phyloP scores from a whole-genome alignment of 352 stramenopile species.

The Phytophthora parvispora region DNA sequence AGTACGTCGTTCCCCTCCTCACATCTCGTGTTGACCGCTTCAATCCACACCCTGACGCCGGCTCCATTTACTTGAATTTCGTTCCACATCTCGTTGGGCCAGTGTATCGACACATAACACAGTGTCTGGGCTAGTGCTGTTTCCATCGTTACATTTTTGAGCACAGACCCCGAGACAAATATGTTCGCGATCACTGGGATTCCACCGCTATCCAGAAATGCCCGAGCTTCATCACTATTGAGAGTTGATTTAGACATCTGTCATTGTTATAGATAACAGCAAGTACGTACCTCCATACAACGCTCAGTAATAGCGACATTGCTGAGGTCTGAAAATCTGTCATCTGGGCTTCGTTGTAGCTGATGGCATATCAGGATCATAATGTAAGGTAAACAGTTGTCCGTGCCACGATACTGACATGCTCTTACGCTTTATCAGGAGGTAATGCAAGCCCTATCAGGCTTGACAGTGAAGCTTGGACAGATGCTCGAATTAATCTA shows the following conservation, averaged over 20 bases:
- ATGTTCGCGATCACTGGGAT: constrained; percentile 15
- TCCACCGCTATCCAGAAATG: constrained; percentile 17
- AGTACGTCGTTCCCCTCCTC: constrained; percentile 18
- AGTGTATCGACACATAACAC: constrained; percentile 27
- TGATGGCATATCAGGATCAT: neutral
- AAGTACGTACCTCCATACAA: constrained; percentile 33
- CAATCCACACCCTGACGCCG: constrained; percentile 17
- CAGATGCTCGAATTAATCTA: constrained; percentile 19
- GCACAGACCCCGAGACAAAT: neutral
- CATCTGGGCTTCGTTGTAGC: neutral
- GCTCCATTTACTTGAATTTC: constrained; percentile 14
- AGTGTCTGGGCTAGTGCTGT: constrained; percentile 18
- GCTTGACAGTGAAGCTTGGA: constrained; percentile 13
- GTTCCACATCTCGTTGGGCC: constrained; percentile 27
- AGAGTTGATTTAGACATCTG: too few species aligned
- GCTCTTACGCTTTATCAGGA: constrained; percentile 12
- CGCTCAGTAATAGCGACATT: constrained; percentile 33
- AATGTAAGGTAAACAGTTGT: too few species aligned
- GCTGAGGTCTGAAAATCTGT: constrained; percentile 13
- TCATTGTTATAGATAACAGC: too few species aligned
- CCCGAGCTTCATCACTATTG: constrained; percentile 19
- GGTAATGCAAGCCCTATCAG: neutral
- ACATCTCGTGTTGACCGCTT: constrained; percentile 13
- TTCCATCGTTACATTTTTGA: constrained; percentile 12
- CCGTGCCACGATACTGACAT: neutral